Conservation (phyloP, 2,329 filamentous ascomycete genomes). For the Amauroascus niger region DNA sequence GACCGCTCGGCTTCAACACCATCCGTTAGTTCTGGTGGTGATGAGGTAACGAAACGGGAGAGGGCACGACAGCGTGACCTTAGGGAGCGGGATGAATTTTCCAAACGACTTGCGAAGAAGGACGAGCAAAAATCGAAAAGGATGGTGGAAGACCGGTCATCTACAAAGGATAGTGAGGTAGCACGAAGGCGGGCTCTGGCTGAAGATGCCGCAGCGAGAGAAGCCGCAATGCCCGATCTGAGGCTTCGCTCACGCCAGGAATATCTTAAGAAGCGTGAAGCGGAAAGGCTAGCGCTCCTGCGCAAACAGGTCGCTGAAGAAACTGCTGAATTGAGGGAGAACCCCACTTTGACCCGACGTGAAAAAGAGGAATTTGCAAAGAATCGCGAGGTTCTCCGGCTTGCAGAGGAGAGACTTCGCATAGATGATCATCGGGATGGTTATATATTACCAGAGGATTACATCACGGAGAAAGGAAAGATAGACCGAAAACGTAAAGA, state of each 20-base stretch:
- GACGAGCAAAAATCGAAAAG: slow-evolving; percentile 63
- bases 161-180: slow-evolving; percentile 47
- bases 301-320: slow-evolving; percentile 87
- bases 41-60: slow-evolving; percentile 52
- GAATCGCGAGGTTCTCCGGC: slow-evolving; percentile 69
- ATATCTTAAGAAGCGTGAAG: slow-evolving; percentile 86
- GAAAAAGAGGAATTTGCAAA: slow-evolving; percentile 84
- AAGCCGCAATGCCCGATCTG: slow-evolving; percentile 67
- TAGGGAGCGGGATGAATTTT: slow-evolving; percentile 68
- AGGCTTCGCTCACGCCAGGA: slow-evolving; percentile 78
- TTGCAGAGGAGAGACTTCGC: slow-evolving; percentile 72
- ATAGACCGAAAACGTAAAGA: slow-evolving; percentile 80
- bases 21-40: slow-evolving; percentile 42
- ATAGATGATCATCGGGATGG: slow-evolving; percentile 91
- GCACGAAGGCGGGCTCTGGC: slow-evolving; percentile 54
- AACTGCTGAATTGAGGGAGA: slow-evolving; percentile 66
- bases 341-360: slow-evolving; percentile 60
- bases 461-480: slow-evolving; percentile 87
- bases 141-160: slow-evolving; percentile 50
- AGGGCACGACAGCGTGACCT: slow-evolving; percentile 55
- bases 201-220: slow-evolving; percentile 57
- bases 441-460: slow-evolving; percentile 87
- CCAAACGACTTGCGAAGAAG: slow-evolving; percentile 62
- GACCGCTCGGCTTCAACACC: background rate
- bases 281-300: slow-evolving; percentile 74